Conservation (phyloP, 2,329 filamentous ascomycete species). For the Fusarium sp. region DNA sequence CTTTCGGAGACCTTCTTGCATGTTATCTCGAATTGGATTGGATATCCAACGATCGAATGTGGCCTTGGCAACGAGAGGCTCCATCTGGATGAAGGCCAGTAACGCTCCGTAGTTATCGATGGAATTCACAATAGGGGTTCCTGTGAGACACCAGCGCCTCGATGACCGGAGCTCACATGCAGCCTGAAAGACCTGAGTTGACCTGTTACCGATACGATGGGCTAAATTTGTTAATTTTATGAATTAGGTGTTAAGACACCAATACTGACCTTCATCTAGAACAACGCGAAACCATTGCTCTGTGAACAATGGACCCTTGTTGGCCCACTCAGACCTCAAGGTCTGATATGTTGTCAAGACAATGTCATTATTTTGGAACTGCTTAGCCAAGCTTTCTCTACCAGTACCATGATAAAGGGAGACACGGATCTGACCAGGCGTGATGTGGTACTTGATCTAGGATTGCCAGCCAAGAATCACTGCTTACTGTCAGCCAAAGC, state of each 20-base stretch:
- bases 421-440: neutral
- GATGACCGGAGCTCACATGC: conserved; percentile 36
- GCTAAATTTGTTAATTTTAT: conserved; percentile 42
- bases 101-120: conserved; percentile 57
- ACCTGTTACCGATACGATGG: conserved; percentile 54
- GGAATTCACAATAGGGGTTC: conserved; percentile 58
- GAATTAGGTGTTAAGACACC: no score
- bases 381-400: neutral
- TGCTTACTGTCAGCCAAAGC: conserved; percentile 33
- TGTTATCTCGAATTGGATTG: neutral
- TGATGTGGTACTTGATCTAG: conserved; percentile 7
- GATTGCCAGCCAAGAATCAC: conserved; percentile 50
- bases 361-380: conserved; percentile 8
- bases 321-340: conserved; percentile 47
- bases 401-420: conserved; percentile 3
- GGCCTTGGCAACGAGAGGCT: conserved; percentile 23
- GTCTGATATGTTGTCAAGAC: conserved; percentile 55
- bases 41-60: conserved; percentile 21
- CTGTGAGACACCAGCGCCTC: conserved; percentile 57
- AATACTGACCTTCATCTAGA: conserved; percentile 55
- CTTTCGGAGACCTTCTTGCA: neutral
- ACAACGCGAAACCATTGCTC: conserved; percentile 52
- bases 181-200: conserved; percentile 50
- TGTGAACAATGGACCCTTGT: neutral
- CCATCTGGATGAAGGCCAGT: conserved; percentile 51